These are phyloP conservation scores for Diaporthe longicolla DNA, from an alignment of 2,329 filamentous ascomycete genomes.

Conservation along the genomic window DNA sequence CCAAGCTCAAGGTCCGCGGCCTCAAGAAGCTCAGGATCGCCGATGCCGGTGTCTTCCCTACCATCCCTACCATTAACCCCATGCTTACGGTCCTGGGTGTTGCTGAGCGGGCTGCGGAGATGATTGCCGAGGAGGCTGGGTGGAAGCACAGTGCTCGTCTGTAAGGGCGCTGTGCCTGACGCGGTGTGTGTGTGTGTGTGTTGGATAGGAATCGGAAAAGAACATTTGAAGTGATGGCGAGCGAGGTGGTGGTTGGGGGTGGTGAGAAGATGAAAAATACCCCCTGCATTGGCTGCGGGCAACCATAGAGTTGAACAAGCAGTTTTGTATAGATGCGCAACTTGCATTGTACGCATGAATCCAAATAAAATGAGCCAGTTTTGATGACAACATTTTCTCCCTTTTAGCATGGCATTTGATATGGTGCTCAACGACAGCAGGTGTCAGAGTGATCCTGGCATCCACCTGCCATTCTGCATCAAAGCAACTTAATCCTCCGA, in stretches of 20 bases:
- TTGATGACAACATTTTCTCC: not conserved
- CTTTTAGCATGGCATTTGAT: no score
- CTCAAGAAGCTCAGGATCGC: conserved; percentile 83
- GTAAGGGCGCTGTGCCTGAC: conserved; percentile 42
- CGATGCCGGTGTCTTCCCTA: conserved; percentile 90
- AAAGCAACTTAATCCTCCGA: not conserved
- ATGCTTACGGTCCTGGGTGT: conserved; percentile 91
- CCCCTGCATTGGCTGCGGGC: not conserved
- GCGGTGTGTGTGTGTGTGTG: not conserved
- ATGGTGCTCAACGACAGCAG: no score
- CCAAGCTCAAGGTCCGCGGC: conserved; percentile 78
- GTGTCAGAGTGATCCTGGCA: not conserved
- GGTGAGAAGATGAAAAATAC: not conserved
- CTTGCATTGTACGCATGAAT: not conserved
- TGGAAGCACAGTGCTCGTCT: conserved; percentile 50
- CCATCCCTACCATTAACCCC: conserved; percentile 87
- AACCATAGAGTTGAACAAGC: conserved; percentile 1
- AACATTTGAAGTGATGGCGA: not conserved
- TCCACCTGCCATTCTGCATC: not conserved
- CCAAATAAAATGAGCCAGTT: not conserved
- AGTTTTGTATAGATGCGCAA: conserved; percentile 23
- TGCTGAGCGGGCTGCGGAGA: conserved; percentile 86
- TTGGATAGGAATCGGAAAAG: no score
- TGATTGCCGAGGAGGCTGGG: conserved; percentile 81
- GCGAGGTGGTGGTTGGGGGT: no score